Percentiles rank a stretch among this genome's conserved stretches.
Conservation (phyloP, 805 yeast species). For the Candida boleticola region DNA sequence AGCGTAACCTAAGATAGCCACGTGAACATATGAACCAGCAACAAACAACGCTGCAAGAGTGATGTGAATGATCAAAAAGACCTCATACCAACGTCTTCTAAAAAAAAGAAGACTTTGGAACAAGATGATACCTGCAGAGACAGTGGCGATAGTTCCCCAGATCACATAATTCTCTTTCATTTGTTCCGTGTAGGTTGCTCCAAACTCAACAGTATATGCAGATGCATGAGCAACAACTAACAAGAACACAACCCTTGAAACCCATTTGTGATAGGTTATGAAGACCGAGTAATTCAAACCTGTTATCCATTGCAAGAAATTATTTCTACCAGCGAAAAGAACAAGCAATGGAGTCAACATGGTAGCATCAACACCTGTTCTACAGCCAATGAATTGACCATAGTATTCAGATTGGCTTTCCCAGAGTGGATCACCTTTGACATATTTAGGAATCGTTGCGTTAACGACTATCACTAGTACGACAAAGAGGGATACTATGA, state of each 20-base stretch:
- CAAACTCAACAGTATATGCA: conserved; percentile 36
- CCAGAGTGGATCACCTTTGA: conserved; percentile 37
- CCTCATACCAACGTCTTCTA: conserved; percentile 42
- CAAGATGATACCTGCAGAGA: conserved; percentile 31
- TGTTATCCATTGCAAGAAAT: conserved; percentile 52
- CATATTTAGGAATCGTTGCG: conserved; percentile 20
- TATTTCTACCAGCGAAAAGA: conserved; percentile 66
- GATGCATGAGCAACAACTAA: conserved; percentile 51
- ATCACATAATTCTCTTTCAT: conserved; percentile 14
- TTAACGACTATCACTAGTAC: conserved; percentile 26
- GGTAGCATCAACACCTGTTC: conserved; percentile 48
- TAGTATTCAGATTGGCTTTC: conserved; percentile 29
- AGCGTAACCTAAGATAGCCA: conserved; percentile 18
- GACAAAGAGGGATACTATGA: conserved; percentile 29
- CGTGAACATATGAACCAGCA: conserved; percentile 40
- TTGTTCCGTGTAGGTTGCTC: conserved; percentile 32
- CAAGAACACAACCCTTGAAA: conserved; percentile 46
- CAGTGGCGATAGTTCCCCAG: conserved; percentile 17
- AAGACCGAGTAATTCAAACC: conserved; percentile 59
- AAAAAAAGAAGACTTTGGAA: conserved; percentile 37
- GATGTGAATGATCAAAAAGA: conserved; percentile 14
- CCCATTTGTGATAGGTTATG: conserved; percentile 59
- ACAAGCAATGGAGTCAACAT: conserved; percentile 53
- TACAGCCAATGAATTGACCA: conserved; percentile 42
- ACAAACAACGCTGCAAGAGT: conserved; percentile 27